Percentiles rank a stretch among this genome's conserved stretches.
Conservation (phyloP, 1,139 yeast species). For the Schwanniomyces etchellsii region DNA sequence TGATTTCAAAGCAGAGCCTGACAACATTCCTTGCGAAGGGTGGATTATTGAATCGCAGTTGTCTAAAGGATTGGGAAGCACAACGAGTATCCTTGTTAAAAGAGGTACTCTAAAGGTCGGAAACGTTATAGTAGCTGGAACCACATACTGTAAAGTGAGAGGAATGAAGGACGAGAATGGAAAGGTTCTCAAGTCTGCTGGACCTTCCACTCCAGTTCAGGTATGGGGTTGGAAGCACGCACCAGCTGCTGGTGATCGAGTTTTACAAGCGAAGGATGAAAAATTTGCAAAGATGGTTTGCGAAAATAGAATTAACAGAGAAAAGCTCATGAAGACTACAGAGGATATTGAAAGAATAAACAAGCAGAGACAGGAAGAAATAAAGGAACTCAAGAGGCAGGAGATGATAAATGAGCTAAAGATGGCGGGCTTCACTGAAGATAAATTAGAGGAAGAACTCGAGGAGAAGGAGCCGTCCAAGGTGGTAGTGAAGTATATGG, state of each 20-base stretch:
- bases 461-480: constrained; percentile 20
- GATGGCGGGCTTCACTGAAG: constrained; percentile 50
- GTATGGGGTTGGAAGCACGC: constrained; percentile 92
- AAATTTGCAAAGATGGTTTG: constrained; percentile 70
- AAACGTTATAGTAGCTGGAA: constrained; percentile 72
- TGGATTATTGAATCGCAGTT: constrained; percentile 86
- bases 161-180: constrained; percentile 78
- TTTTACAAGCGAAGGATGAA: constrained; percentile 72
- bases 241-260: constrained; percentile 88
- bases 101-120: constrained; percentile 77
- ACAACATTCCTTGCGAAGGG: constrained; percentile 64
- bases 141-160: constrained; percentile 79
- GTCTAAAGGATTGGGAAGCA: constrained; percentile 77
- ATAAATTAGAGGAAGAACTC: constrained; percentile 22
- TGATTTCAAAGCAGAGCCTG: constrained; percentile 66
- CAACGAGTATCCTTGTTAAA: constrained; percentile 78
- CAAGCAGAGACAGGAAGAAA: constrained; percentile 43
- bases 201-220: constrained; percentile 90
- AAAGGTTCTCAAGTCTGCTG: constrained; percentile 57
- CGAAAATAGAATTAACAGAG: constrained; percentile 53
- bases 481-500: constrained; percentile 50
- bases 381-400: constrained; percentile 42
- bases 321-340: constrained; percentile 55
- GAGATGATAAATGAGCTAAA: constrained; percentile 52
- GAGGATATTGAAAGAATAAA: constrained; percentile 69